Evolutionary conservation across 2,329 filamentous ascomycete species (phyloP).

Genomic region (Cladosporium sp.): DNA sequence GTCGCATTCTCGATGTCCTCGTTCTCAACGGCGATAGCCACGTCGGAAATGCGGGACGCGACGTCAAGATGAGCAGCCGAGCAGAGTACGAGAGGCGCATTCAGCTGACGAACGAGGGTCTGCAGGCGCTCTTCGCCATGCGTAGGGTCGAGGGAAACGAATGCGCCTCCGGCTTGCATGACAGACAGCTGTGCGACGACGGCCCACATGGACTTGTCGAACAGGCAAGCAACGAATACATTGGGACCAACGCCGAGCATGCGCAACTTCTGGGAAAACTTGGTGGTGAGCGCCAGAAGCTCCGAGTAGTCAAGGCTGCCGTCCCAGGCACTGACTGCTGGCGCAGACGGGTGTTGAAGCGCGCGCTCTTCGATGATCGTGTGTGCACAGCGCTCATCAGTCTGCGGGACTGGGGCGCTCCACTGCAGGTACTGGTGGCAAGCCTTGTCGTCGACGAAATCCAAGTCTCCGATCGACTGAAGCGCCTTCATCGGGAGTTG

Average conservation of each 20-base stretch:
- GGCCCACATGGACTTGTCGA: slow-evolving; percentile 32
- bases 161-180: slow-evolving; percentile 31
- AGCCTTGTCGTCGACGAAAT: slow-evolving; percentile 6
- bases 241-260: slow-evolving; percentile 1
- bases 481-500: slow-evolving; percentile 1
- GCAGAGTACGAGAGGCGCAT: slow-evolving; percentile 5
- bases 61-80: neutral
- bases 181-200: slow-evolving; percentile 33
- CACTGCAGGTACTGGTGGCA: neutral
- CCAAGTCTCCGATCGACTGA: neutral
- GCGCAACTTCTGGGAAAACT: neutral
- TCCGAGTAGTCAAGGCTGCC: slow-evolving; percentile 12
- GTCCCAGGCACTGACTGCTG: slow-evolving; percentile 12
- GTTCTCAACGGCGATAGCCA: neutral
- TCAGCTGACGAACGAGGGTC: neutral
- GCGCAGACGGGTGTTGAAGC: neutral
- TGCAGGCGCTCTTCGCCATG: slow-evolving; percentile 12
- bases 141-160: slow-evolving; percentile 13
- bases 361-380: slow-evolving; percentile 4
- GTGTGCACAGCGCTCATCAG: neutral
- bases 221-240: slow-evolving; percentile 31
- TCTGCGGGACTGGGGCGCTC: neutral
- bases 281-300: slow-evolving; percentile 5
- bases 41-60: neutral
- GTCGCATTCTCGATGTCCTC: slow-evolving; percentile 16